Evolutionary conservation across 148 eudicot genomes (phyloP), one percentile per base, ranked within the genome.

Genomic region (Rhododendron kiyosumense): DNA sequence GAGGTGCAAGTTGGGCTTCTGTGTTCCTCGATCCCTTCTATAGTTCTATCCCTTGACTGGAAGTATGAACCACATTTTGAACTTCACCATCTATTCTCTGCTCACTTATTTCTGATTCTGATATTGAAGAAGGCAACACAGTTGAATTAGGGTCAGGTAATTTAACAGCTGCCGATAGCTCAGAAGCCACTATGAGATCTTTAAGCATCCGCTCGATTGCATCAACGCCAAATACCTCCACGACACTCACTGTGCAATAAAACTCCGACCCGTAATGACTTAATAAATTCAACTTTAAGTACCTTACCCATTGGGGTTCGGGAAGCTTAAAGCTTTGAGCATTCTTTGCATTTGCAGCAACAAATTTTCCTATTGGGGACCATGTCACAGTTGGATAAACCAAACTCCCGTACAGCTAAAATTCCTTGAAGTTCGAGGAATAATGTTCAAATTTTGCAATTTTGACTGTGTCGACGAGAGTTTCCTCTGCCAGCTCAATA

Each of bases 371-470:
- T 77, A 96, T 57, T 11, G 88, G 83, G 28, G 89, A 79, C 99
- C 99, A 96, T 20, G 91, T 77, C 77, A 91, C 94, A 15, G 98
- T 92, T 3, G 98, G 99, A 90, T 94, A 96, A 46, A 87, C 81
- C 89, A 92, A 91, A 84, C 98, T 95, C 67, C 97, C 95, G 32
- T 82, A 87, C 83, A 96, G 67, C 86, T 94, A 94, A 85, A 96
- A 93, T 74, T 96, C 95, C 90, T 96, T 96, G 74, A 96, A 95
- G 79, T 94, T 96, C 3, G 98, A 96, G 52, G 98, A 95, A 85
- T 96, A 91, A 83, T 96, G 97, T 89, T 96, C 99, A 78, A 94
- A 94, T 88, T 96, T 96, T 15, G 98, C 98, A n/a, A 96, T 93
- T 85, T 90, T 94, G 49, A 96, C 93, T 18, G 97, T 90, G 84